A percentile compares a stretch with the other conserved stretches of the same genome.
These are phyloP conservation scores for Ogataea siamensis DNA, from an alignment of 805 yeast species.

Conservation along the genomic window DNA sequence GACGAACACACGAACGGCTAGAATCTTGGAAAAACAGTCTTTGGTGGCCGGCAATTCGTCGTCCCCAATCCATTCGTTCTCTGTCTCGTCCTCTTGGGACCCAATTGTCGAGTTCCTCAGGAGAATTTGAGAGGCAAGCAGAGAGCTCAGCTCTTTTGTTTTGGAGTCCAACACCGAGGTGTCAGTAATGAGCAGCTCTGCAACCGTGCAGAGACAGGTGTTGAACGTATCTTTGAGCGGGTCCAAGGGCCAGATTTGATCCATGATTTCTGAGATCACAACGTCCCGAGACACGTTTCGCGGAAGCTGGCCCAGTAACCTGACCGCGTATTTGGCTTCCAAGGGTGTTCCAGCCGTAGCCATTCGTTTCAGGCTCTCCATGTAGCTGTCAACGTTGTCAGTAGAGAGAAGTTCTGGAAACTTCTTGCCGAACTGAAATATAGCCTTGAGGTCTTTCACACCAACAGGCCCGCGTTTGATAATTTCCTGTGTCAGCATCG, in stretches of 20 bases:
- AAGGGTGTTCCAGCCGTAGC: slow-evolving; percentile 52
- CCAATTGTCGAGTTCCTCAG: slow-evolving; percentile 46
- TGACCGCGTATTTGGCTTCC: slow-evolving; percentile 66
- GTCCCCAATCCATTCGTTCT: slow-evolving; percentile 40
- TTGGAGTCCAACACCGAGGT: slow-evolving; percentile 47
- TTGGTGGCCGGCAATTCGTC: slow-evolving; percentile 17
- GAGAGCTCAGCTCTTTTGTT: slow-evolving; percentile 56
- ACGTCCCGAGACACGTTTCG: slow-evolving; percentile 37
- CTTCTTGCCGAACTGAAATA: slow-evolving; percentile 55
- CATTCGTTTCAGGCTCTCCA: slow-evolving; percentile 43
- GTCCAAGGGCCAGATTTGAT: slow-evolving; percentile 50
- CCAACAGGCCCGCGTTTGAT: slow-evolving; percentile 10
- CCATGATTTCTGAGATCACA: slow-evolving; percentile 39
- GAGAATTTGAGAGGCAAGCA: slow-evolving; percentile 60
- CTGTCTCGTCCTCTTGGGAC: slow-evolving; percentile 48
- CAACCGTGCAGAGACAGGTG: slow-evolving; percentile 56
- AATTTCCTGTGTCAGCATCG: slow-evolving; percentile 40
- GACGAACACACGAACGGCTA: slow-evolving; percentile 53
- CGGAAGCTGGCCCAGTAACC: slow-evolving; percentile 47
- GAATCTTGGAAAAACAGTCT: slow-evolving; percentile 28
- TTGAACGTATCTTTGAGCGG: slow-evolving; percentile 39
- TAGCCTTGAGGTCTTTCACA: slow-evolving; percentile 51
- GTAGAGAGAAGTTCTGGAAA: slow-evolving; percentile 42
- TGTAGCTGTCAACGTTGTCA: slow-evolving; percentile 40
- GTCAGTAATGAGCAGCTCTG: slow-evolving; percentile 53